Percentiles rank a stretch among this genome's conserved stretches.
phyloP scores from a whole-genome alignment of 2,329 filamentous ascomycete species.

The Lecanosticta acicola region DNA sequence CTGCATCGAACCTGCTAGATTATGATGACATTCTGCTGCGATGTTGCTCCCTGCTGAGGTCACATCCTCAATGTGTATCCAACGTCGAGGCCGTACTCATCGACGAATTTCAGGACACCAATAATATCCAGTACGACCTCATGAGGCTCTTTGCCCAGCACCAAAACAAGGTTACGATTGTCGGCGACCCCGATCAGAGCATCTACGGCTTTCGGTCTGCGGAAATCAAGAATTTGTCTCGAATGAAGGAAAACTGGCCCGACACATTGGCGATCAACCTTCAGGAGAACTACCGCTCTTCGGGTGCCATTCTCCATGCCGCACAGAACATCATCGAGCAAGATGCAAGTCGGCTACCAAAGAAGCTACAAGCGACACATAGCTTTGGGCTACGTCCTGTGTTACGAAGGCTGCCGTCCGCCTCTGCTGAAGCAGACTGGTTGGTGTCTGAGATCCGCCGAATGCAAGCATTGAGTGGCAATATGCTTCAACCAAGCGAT shows the following conservation, averaged over 20 bases:
- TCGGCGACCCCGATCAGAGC: constrained; percentile 94
- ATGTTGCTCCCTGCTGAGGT: constrained; percentile 71
- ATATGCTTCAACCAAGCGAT: constrained; percentile 67
- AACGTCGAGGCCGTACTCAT: constrained; percentile 90
- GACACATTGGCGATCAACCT: constrained; percentile 76
- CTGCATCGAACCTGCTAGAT: constrained; percentile 75
- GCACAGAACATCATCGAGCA: constrained; percentile 87
- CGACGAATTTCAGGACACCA: constrained; percentile 97
- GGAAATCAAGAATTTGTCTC: constrained; percentile 79
- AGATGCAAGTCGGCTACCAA: constrained; percentile 72
- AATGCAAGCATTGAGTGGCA: constrained; percentile 63
- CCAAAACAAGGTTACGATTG: constrained; percentile 76
- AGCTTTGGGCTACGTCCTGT: constrained; percentile 73
- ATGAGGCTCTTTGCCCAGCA: constrained; percentile 80
- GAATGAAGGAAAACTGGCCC: constrained; percentile 70
- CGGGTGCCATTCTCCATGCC: constrained; percentile 71
- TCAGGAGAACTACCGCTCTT: constrained; percentile 92
- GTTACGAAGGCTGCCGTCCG: constrained; percentile 65
- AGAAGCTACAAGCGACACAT: constrained; percentile 74
- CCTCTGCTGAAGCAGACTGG: constrained; percentile 76
- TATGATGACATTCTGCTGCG: constrained; percentile 87
- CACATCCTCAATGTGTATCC: constrained; percentile 71
- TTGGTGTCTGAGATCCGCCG: constrained; percentile 78
- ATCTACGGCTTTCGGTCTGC: constrained; percentile 96
- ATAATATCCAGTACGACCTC: constrained; percentile 87